Conservation (phyloP, 257 asterid genomes). For the Nicotiana tomentosiformis region DNA sequence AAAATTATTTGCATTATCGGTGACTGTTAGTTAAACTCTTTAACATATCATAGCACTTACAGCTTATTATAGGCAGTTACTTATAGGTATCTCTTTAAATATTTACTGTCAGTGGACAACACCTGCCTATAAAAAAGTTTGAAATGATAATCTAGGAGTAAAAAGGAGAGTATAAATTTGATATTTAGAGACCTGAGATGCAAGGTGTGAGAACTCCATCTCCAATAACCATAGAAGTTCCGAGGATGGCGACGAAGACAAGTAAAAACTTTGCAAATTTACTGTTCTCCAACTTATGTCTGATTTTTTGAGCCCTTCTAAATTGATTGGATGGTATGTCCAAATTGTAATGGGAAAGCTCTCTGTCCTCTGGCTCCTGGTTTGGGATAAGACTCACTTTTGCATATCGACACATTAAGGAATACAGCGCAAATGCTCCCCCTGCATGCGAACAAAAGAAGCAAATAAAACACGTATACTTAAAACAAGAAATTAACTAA, state of each 20-base stretch:
- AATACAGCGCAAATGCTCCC: constrained; percentile 73
- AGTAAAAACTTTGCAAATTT: constrained; percentile 37
- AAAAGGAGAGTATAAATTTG: too few relatives aligned
- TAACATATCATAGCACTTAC: too few relatives aligned
- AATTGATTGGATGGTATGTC: constrained; percentile 42
- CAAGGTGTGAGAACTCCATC: constrained; percentile 78
- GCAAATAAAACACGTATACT: too few relatives aligned
- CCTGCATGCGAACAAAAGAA: constrained; percentile 23
- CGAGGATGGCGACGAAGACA: constrained; percentile 50
- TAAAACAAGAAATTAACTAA: not conserved
- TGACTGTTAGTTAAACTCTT: too few relatives aligned
- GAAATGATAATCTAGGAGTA: too few relatives aligned
- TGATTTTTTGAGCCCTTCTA: constrained; percentile 39
- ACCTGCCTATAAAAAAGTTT: too few relatives aligned
- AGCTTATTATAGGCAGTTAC: too few relatives aligned
- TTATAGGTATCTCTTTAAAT: too few relatives aligned
- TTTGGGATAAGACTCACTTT: constrained; percentile 63
- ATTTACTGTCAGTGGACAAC: too few relatives aligned
- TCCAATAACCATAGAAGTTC: constrained; percentile 81
- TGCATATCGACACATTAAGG: constrained; percentile 57
- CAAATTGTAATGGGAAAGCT: constrained; percentile 48
- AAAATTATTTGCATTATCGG: too few relatives aligned
- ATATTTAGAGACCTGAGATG: constrained; percentile 44
- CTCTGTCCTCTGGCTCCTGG: constrained; percentile 52
- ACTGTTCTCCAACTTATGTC: constrained; percentile 50